These are phyloP conservation scores for Anisodus acutangulus DNA, from an alignment of 257 asterid species.

Conservation along the genomic window DNA sequence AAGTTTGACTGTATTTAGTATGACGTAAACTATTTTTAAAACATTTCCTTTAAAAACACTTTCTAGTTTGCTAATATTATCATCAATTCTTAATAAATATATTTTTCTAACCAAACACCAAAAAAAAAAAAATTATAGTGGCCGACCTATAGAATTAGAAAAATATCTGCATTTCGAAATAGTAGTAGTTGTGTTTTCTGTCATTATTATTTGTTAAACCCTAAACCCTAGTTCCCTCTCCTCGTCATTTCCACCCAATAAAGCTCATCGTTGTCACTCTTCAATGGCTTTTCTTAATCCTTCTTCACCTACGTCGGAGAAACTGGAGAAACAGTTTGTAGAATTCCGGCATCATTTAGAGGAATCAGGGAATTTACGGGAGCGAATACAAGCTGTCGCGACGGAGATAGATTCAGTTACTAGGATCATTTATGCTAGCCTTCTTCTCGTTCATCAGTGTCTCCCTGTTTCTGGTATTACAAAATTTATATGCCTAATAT, in stretches of 20 bases:
- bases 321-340: conserved; percentile 75
- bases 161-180: conserved; percentile 28
- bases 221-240: conserved; percentile 40
- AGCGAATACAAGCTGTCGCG: conserved; percentile 75
- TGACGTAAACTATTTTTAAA: too few relatives aligned
- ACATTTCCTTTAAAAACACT: too few relatives aligned
- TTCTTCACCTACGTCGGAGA: conserved; percentile 43
- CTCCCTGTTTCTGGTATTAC: conserved; percentile 64
- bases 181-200: conserved; percentile 21
- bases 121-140: not conserved
- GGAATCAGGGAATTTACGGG: conserved; percentile 68
- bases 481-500: not conserved
- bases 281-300: conserved; percentile 38
- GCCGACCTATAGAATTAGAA: too few relatives aligned
- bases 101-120: too few relatives aligned
- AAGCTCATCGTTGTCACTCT: conserved; percentile 28
- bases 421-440: conserved; percentile 70
- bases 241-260: conserved; percentile 19
- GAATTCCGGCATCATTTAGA: conserved; percentile 70
- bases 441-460: conserved; percentile 78
- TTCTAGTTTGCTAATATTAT: too few relatives aligned
- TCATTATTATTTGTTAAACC: conserved; percentile 39
- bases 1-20: too few relatives aligned
- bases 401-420: conserved; percentile 77
- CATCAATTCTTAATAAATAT: too few relatives aligned